Evolutionary conservation across 225 moss, liverwort and hornwort genomes (phyloP).

Genomic region (Neckera pumila): DNA sequence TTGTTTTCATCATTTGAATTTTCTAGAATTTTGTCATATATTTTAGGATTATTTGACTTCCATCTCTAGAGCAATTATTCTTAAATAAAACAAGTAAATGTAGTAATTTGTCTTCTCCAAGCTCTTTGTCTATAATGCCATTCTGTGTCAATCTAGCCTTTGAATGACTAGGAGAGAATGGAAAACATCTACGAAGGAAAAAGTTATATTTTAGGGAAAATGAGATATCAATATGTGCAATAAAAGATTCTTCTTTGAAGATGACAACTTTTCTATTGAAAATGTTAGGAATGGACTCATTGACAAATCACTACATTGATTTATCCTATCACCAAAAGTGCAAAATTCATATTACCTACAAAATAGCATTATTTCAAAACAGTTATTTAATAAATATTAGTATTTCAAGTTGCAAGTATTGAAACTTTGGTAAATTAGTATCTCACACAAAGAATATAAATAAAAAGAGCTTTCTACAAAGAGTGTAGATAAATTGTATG

Average conservation of each 20-base stretch:
- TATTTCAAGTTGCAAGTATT: no score
- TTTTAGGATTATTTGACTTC: neutral
- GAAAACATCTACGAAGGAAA: neutral
- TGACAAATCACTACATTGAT: neutral
- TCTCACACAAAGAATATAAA: no score
- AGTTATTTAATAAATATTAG: no score
- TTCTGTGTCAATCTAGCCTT: rapidly evolving
- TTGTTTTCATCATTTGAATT: neutral
- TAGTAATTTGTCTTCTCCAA: neutral
- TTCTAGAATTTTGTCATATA: rapidly evolving
- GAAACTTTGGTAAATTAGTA: no score
- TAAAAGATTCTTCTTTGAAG: neutral
- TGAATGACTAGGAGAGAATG: neutral
- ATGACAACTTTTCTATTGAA: neutral
- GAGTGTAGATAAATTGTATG: no score
- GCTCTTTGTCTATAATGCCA: neutral
- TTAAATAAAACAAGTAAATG: neutral
- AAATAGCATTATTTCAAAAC: no score
- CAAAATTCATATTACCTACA: neutral
- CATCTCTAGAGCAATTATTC: neutral
- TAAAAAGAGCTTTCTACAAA: no score
- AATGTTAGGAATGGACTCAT: neutral
- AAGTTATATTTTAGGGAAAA: neutral
- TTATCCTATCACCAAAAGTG: neutral
- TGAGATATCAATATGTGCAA: neutral